Base-by-base conservation (phyloP, 768 basidiomycete genomes). In the Boletus vermiculosoides region DNA sequence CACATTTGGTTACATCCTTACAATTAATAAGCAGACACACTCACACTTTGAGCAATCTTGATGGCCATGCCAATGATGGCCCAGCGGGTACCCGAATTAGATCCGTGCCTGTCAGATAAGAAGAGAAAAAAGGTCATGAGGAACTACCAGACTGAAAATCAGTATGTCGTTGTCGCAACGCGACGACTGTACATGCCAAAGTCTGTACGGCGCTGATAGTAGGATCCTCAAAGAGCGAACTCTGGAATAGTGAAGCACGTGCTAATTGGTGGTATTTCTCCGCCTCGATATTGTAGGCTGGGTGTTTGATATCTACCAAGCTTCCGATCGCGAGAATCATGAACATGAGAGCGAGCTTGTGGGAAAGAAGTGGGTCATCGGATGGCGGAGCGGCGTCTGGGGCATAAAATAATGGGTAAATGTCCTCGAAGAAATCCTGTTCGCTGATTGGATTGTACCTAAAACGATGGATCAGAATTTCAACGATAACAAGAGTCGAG, bases 81-180 rank as follows among this genome's bases (percentile, higher is more conserved):
- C 85, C 85, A 87, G 39, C 86, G 78, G 33, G 82, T 78, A 13
- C 84, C 84, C 64, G 84, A 83, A 63, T 77, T 80, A 33, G 81
- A 83, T 15, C 85, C 86, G 71, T 87, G 84, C 58, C 86, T 79
- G 71, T 88, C 86, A 55, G 80, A 78, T 50, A 87, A 75, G 72
- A 87, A 87, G 36, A 87, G 76, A 64, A 86, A 88, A 65, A 80
- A 86, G 11, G 84, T 80, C 85, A 88, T 88, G 57, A 88, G 74
- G 67, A 80, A 84, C 86, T 88, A 58, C 31, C 40, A 51, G 20
- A 74, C 5, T 2, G 10, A 18, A 28, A 4, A 36, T 67, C 34
- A 71, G 57, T 13, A 46, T 77, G 52, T 73, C 74, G 58, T 79
- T 75, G 40, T 4, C 2, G 18, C 22, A 31, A 61, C 30, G 11